Evolutionary conservation across 2,329 filamentous ascomycete species (phyloP), one percentile per base, ranked within the genome.

Genomic region (Pseudogymnoascus sp.): DNA sequence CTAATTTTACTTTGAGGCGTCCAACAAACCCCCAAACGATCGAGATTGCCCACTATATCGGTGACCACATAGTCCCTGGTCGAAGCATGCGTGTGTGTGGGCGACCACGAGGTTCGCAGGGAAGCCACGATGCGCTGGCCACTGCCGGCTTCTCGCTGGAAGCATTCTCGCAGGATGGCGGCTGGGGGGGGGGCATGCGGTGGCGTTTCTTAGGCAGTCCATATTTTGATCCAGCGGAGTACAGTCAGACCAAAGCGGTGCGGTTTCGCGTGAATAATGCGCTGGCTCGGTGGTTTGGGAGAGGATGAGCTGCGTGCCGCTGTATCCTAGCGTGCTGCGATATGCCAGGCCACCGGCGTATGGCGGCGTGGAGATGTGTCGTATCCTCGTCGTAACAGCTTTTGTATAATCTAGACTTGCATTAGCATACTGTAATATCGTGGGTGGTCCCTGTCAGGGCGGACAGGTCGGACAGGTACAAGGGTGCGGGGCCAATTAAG

Each of bases 371-470:
- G 51, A 57, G 51, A 57, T 57, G n/a, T 18, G 4, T 57, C 26
- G 51, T 57, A 57, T 34, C 26, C 51, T 57, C 29, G 29, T 57
- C 5, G 8, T 18, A 12, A 4, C n/a, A 34, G 29, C 51, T 31
- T 11, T 12, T 18, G 51, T 16, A 57, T 57, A 57, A 57, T 57
- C 51, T 57, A 5, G 51, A 57, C 51, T 57, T 34, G 51, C 51
- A 57, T 57, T 57, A 57, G 51, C 51, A 57, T 34, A 57, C 10
- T 57, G 51, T 57, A 57, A 57, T 57, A 57, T 57, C 29, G 51
- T 57, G n/a, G 51, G 51, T 57, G 14, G 51, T 57, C 51, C 51
- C 26, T 34, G 26, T 34, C 51, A 57, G n/a, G 5, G 51, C 51
- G 29, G 51, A 57, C 29, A 18, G 5, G 51, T 34, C 12, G 11